Base-by-base conservation (phyloP, 495 filamentous ascomycete genomes). In the Penicillium riverlandense region DNA sequence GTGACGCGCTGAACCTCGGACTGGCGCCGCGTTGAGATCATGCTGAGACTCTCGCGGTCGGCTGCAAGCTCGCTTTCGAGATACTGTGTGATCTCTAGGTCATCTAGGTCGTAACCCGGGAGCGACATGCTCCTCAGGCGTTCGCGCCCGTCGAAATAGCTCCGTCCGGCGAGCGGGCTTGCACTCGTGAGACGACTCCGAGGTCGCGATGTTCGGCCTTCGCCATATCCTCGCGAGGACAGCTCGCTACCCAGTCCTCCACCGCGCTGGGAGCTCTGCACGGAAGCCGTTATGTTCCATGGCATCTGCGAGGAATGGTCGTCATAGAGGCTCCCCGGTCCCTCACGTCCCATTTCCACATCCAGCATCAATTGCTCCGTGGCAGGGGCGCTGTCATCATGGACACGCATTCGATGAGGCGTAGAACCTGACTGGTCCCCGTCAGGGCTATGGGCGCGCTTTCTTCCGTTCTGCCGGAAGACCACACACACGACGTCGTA, bases 241-340 rank as follows among this genome's bases (percentile, higher is more conserved):
- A 82, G 66, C 13, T 82, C 81, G 46, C 75, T 77, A 9, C 72
- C 63, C 22, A 80, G 55, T 31, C 72, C 71, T 40, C 69, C 69
- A 6, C 61, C 65, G 13, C 65, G 69, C n/a, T 66, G 62, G 15
- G 80, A 83, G 40, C 75, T 76, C 36, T 76, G 70, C 3, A 76
- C 49, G 3, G 82, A 85, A 22, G 77, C 75, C 14, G 69, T 77
- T 50, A 79, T 72, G 50, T 86, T 86, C 84, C 84, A 88, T 35
- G 84, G 84, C 74, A 86, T 79, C 30, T 75, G 72, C 2, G 74
- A 77, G 9, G 78, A 78, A 34, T 66, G 65, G 35, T 79, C 71
- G 44, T 84, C 78, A n/a, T 70, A 62, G 2, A 84, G 70, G 12
- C 72, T 68, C 0, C 71, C 65, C 1, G 72, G 71, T 6, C 77